A percentile compares a stretch with the other conserved stretches of the same genome.
Conservation (phyloP, 768 basidiomycete species). For the Naganishia friedmannii region DNA sequence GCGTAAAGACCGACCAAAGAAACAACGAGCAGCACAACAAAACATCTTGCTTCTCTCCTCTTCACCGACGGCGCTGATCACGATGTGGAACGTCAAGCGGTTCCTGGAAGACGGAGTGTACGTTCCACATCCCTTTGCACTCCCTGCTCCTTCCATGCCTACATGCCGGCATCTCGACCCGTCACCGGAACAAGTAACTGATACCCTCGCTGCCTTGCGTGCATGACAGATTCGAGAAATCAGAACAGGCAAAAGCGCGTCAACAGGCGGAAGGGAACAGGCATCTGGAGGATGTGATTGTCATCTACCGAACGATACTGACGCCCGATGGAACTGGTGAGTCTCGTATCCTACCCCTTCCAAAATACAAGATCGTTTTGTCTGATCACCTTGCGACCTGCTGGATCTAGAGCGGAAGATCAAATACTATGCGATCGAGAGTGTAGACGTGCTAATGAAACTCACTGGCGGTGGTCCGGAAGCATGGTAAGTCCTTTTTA, state of each 20-base stretch:
- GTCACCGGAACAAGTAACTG: too few relatives aligned
- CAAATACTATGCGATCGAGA: slow-evolving; percentile 83
- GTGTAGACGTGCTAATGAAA: slow-evolving; percentile 84
- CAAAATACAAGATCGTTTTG: too few relatives aligned
- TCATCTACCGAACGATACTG: slow-evolving; percentile 72
- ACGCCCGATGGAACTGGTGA: slow-evolving; percentile 28
- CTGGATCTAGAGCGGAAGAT: slow-evolving; percentile 50
- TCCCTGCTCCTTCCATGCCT: too few relatives aligned
- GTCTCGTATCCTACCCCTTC: background rate
- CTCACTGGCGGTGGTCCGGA: slow-evolving; percentile 63
- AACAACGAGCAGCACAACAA: slow-evolving; percentile 63
- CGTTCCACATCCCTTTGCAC: slow-evolving; percentile 2
- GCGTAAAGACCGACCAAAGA: slow-evolving; percentile 38
- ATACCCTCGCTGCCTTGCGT: too few relatives aligned
- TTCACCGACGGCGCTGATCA: slow-evolving; percentile 88
- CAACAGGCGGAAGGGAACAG: slow-evolving; percentile 65
- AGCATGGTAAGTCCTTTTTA: slow-evolving; percentile 63
- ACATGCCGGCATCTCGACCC: too few relatives aligned
- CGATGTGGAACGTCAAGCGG: slow-evolving; percentile 93
- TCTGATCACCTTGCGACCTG: background rate
- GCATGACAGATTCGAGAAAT: slow-evolving; percentile 64
- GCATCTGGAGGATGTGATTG: slow-evolving; percentile 75
- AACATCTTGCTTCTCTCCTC: slow-evolving; percentile 98
- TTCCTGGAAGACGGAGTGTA: slow-evolving; percentile 87
- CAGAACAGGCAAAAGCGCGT: slow-evolving; percentile 61